A percentile compares a stretch with the other conserved stretches of the same genome.
Evolutionary conservation across 306 rosid species (phyloP).

Genomic region (Carpinus fangiana): DNA sequence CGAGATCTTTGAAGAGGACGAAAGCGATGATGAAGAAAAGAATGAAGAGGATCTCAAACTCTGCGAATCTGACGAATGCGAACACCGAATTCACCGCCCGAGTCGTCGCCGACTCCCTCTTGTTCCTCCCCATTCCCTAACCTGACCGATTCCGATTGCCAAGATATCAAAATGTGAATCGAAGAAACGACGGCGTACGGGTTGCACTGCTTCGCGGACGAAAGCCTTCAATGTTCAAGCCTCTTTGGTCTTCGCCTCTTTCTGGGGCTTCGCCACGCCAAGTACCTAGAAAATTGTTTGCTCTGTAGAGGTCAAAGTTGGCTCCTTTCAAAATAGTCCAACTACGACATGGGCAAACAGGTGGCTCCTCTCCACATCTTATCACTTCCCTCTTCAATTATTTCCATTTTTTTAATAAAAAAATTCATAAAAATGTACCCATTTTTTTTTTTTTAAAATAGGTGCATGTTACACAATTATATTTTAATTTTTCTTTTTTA

Average conservation of each 20-base stretch:
- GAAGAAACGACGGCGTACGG: too few species aligned
- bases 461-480: too few species aligned
- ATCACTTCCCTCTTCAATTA: neutral
- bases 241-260: neutral
- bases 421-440: too few species aligned
- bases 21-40: conserved; percentile 77
- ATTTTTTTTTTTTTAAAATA: too few species aligned
- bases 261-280: neutral
- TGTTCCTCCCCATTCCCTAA: conserved; percentile 24
- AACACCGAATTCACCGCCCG: conserved; percentile 54
- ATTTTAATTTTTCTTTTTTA: too few species aligned
- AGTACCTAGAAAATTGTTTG: neutral
- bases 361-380: neutral
- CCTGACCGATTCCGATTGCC: neutral
- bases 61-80: conserved; percentile 60
- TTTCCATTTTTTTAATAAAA: too few species aligned
- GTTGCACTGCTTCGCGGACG: neutral
- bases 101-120: conserved; percentile 50
- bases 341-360: neutral
- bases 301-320: neutral
- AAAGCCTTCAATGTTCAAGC: neutral
- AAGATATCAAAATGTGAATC: neutral
- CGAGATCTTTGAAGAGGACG: conserved; percentile 82
- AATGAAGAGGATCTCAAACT: conserved; percentile 88
- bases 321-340: neutral